These are phyloP conservation scores for Melampsora abietis-canadensis DNA, from an alignment of 1,284 basidiomycete genomes.

Conservation along the genomic window DNA sequence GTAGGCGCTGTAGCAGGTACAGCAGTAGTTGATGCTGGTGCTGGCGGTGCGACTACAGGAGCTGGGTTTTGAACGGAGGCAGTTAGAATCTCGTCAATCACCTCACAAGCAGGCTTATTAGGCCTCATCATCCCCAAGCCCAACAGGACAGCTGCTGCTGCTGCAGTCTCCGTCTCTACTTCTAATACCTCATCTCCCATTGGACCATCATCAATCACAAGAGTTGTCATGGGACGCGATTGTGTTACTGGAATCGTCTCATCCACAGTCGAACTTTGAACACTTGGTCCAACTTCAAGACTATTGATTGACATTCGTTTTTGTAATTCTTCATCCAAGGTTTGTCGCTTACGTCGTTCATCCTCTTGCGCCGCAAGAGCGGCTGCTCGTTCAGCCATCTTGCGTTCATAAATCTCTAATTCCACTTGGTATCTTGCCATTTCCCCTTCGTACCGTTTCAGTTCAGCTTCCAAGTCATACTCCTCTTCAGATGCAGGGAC, in stretches of 20 bases:
- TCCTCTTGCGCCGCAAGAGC: not conserved
- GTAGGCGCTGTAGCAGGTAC: not conserved
- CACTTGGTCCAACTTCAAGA: not conserved
- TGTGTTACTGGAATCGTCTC: not conserved
- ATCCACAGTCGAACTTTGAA: not conserved
- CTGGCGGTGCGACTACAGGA: not conserved
- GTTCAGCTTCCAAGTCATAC: constrained; percentile 8
- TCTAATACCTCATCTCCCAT: not conserved
- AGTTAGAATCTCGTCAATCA: not conserved
- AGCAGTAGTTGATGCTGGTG: too few species aligned
- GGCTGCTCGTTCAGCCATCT: constrained; percentile 6
- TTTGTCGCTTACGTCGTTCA: not conserved
- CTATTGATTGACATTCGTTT: not conserved
- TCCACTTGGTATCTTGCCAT: constrained; percentile 24
- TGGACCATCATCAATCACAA: not conserved
- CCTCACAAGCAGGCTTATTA: not conserved
- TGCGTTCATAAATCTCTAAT: constrained; percentile 16
- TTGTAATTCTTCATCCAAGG: not conserved
- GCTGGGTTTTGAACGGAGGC: not conserved
- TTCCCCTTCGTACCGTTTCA: constrained; percentile 15
- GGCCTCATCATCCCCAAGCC: constrained; percentile 11
- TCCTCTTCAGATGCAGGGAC: not conserved
- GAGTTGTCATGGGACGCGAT: not conserved
- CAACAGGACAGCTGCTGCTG: constrained; percentile 20
- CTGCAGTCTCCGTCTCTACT: constrained; percentile 17